phyloP scores from a whole-genome alignment of 2,329 filamentous ascomycete species.

The Ramularia collo-cygni region DNA sequence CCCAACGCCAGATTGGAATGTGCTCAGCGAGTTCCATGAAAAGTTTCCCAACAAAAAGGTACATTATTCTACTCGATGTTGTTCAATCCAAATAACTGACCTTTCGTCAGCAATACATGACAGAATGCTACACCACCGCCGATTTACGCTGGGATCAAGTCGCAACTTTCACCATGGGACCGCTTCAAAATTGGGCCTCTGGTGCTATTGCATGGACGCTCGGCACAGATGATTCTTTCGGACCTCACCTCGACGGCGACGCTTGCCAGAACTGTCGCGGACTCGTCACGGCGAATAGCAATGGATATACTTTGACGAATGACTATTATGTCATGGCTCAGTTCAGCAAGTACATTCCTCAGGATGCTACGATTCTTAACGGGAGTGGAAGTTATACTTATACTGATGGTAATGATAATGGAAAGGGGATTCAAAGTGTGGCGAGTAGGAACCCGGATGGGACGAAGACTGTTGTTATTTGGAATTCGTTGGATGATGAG shows the following conservation, averaged over 20 bases:
- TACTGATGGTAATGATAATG: conserved; percentile 1
- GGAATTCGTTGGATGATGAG: conserved; percentile 9
- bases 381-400: conserved; percentile 6
- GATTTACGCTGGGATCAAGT: conserved; percentile 11
- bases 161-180: conserved; percentile 16
- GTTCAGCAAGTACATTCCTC: conserved; percentile 16
- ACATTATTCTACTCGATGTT: no score
- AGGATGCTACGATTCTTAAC: conserved; percentile 8
- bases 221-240: conserved; percentile 10
- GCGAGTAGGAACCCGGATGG: conserved; percentile 15
- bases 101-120: conserved; percentile 15
- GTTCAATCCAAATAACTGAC: no score
- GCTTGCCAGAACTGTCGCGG: conserved; percentile 13
- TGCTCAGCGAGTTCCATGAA: conserved; percentile 12
- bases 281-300: conserved; percentile 13
- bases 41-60: conserved; percentile 8
- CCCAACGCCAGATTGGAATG: conserved; percentile 9
- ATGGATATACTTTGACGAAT: conserved; percentile 13
- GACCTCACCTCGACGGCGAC: conserved; percentile 11
- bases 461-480: conserved; percentile 13
- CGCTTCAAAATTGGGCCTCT: conserved; percentile 18
- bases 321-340: conserved; percentile 20
- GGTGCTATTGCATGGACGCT: conserved; percentile 18
- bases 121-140: conserved; percentile 18
- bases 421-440: conserved; percentile 10